Conservation (phyloP, 495 filamentous ascomycete species). For the Penicillium canescens region DNA sequence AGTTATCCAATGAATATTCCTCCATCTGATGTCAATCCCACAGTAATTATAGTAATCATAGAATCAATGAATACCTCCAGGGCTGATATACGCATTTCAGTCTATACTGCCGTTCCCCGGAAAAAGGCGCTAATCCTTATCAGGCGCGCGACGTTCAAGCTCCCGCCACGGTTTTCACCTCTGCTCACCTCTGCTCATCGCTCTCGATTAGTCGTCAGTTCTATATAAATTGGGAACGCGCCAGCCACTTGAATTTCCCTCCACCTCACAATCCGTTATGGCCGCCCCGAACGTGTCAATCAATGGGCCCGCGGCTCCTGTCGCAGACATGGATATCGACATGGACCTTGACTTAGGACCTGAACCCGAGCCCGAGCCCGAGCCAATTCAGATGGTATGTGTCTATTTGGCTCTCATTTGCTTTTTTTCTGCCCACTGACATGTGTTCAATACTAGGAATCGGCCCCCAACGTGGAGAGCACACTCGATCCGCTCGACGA, state of each 20-base stretch:
- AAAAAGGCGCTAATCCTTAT: constrained; percentile 8
- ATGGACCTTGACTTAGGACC: constrained; percentile 69
- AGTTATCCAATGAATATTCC: no score
- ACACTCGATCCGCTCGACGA: constrained; percentile 27
- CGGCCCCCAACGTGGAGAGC: constrained; percentile 18
- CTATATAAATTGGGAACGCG: background rate
- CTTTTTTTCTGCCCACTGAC: background rate
- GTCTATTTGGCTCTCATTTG: background rate
- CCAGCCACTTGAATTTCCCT: no score
- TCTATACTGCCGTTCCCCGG: constrained; percentile 5
- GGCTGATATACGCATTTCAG: no score
- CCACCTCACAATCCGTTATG: no score
- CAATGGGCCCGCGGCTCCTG: constrained; percentile 8
- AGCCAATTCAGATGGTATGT: constrained; percentile 38
- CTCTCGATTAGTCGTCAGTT: background rate
- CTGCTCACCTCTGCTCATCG: background rate
- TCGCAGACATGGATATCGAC: constrained; percentile 69
- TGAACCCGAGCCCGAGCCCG: constrained; percentile 43
- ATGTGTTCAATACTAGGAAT: constrained; percentile 20
- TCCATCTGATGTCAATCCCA: no score
- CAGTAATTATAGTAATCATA: no score
- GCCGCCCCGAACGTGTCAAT: constrained; percentile 11
- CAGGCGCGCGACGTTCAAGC: background rate
- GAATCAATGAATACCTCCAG: no score
- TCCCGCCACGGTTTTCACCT: constrained; percentile 8